Percentiles rank a stretch among this genome's conserved stretches.
Evolutionary conservation across 2,329 filamentous ascomycete species (phyloP).

Genomic region (Ophidiomyces ophidiicola): DNA sequence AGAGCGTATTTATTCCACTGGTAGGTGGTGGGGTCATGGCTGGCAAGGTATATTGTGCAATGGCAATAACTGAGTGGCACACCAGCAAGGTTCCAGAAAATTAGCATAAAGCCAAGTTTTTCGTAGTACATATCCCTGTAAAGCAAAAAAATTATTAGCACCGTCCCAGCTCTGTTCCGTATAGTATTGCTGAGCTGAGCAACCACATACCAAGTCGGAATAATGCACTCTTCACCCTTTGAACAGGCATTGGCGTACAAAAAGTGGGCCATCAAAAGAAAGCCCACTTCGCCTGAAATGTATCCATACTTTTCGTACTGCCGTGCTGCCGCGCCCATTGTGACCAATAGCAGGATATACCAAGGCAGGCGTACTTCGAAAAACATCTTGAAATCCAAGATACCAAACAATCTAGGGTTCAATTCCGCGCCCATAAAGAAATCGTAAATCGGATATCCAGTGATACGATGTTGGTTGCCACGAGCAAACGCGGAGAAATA

Average conservation of each 20-base stretch:
- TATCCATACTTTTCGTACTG: slow-evolving; percentile 80
- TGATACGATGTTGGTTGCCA: slow-evolving; percentile 85
- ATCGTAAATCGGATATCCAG: slow-evolving; percentile 66
- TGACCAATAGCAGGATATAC: slow-evolving; percentile 76
- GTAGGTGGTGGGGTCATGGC: slow-evolving; percentile 66
- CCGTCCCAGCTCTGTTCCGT: background rate
- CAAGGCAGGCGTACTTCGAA: slow-evolving; percentile 85
- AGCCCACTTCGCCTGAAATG: slow-evolving; percentile 70
- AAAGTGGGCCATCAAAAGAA: slow-evolving; percentile 80
- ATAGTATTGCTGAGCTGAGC: slow-evolving; percentile 6
- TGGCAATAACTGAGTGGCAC: slow-evolving; percentile 88
- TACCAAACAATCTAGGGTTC: slow-evolving; percentile 72
- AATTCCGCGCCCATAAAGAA: slow-evolving; percentile 87
- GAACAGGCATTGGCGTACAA: slow-evolving; percentile 85
- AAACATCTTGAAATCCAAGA: slow-evolving; percentile 90
- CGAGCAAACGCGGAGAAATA: slow-evolving; percentile 74
- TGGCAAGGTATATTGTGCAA: slow-evolving; percentile 80
- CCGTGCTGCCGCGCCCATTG: slow-evolving; percentile 61
- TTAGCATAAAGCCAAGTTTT: slow-evolving; percentile 95
- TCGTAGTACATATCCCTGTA: slow-evolving; percentile 88
- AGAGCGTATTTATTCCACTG: slow-evolving; percentile 61
- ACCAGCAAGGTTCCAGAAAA: slow-evolving; percentile 92
- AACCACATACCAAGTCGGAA: slow-evolving; percentile 58
- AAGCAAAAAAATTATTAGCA: background rate
- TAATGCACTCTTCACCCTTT: slow-evolving; percentile 84